A percentile compares a stretch with the other conserved stretches of the same genome.
These are phyloP conservation scores for Mycena metata DNA, from an alignment of 768 basidiomycete species.

Conservation along the genomic window DNA sequence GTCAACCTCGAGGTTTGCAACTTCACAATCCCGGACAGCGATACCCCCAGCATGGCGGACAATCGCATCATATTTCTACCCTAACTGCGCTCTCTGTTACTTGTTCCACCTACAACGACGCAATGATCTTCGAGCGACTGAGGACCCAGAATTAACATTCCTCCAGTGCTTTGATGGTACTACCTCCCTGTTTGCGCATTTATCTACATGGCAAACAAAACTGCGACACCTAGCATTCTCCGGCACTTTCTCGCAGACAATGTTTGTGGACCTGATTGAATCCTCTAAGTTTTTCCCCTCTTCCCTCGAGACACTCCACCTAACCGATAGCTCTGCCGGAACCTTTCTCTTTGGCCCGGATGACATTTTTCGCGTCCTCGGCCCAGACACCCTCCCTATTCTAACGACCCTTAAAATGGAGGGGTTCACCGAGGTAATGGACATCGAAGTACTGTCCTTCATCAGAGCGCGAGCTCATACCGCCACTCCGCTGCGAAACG, in stretches of 20 bases:
- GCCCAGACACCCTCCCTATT: no score
- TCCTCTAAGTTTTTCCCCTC: neutral
- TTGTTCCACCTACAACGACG: neutral
- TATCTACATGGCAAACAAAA: neutral
- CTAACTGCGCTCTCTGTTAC: neutral
- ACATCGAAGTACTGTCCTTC: neutral
- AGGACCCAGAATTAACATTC: neutral
- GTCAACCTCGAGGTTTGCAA: conserved; percentile 6
- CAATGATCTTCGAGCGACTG: neutral
- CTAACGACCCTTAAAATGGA: neutral
- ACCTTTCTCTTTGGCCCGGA: no score
- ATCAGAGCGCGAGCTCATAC: neutral
- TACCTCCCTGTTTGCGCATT: neutral
- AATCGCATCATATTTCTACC: neutral
- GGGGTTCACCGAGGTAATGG: neutral
- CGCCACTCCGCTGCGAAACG: neutral
- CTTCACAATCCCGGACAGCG: neutral
- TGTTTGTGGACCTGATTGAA: neutral
- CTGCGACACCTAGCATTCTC: neutral
- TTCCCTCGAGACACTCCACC: neutral
- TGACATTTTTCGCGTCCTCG: no score
- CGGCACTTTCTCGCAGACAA: neutral
- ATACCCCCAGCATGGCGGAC: neutral
- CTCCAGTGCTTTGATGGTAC: neutral
- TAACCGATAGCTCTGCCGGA: no score